Conservation (phyloP, 805 yeast species). For the Lachancea cidri region DNA sequence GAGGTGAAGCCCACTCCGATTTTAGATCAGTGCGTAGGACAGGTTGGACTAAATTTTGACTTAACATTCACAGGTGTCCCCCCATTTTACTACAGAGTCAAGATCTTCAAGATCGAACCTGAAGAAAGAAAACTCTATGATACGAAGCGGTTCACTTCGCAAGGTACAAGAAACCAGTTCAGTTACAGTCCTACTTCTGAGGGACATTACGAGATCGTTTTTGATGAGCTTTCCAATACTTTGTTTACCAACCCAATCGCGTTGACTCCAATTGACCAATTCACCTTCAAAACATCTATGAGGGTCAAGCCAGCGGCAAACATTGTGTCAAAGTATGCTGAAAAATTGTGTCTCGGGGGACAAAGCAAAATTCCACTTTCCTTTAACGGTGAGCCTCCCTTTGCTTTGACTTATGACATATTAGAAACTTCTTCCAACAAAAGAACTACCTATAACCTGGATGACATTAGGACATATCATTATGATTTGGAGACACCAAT, state of each 20-base stretch:
- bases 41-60: slow-evolving; percentile 76
- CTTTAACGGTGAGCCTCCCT: slow-evolving; percentile 79
- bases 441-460: slow-evolving; percentile 39
- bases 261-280: slow-evolving; percentile 35
- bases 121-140: slow-evolving; percentile 32
- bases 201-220: slow-evolving; percentile 75
- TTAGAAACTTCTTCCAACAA: slow-evolving; percentile 50
- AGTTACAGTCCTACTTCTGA: slow-evolving; percentile 72
- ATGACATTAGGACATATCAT: slow-evolving; percentile 35
- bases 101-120: slow-evolving; percentile 48
- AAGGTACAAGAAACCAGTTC: slow-evolving; percentile 48
- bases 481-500: slow-evolving; percentile 49
- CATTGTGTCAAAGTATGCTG: slow-evolving; percentile 23
- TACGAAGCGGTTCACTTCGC: slow-evolving; percentile 34
- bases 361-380: slow-evolving; percentile 45
- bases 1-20: slow-evolving; percentile 45
- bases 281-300: slow-evolving; percentile 63
- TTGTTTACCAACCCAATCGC: slow-evolving; percentile 45
- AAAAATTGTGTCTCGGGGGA: slow-evolving; percentile 44
- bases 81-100: slow-evolving; percentile 67
- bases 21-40: slow-evolving; percentile 86
- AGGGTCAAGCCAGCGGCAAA: slow-evolving; percentile 60
- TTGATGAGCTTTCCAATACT: slow-evolving; percentile 59
- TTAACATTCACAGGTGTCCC: slow-evolving; percentile 69
- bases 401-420: slow-evolving; percentile 62